Evolutionary conservation across 2,329 filamentous ascomycete genomes (phyloP), one percentile per base, ranked within the genome.

Genomic region (Chaetomium sp.): DNA sequence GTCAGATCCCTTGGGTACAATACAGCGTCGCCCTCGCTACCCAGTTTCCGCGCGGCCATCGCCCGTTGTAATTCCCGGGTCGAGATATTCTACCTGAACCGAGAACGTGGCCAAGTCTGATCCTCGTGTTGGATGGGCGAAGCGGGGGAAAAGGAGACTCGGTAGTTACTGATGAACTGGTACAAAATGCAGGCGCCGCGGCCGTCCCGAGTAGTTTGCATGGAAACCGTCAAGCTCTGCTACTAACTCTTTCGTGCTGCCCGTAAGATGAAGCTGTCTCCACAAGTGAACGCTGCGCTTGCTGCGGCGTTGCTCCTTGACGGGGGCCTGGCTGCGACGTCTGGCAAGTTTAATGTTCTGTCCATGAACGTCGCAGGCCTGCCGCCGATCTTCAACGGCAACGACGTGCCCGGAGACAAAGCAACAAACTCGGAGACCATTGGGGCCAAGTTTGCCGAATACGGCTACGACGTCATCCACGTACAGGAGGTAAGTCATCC

Each of bases 391-490:
- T 72, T 90, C 55, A 84, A 89, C 66, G 74, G 73, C 70, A 90
- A 89, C 72, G 85, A 82, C 4, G 82, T 88, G 1, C 81, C 85
- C 1, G 87, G 87, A 25, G 83, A 88, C 74, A 89, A 89, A 76
- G 76, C 78, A 0, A 79, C 78, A 7, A 89, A 89, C 74, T 79
- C 86, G 1, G 77, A 77, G 10, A 74, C 76, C 31, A 88, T 90
- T 57, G 87, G 87, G 0, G 72, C 78, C 4, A 78, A 82, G 60
- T 85, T 90, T 69, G 77, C 83, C 5, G 68, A 83, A 71, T 83
- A 87, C 64, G 80, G 76, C 63, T 87, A 85, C 75, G 85, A 87
- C 68, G 76, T 90, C 31, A 85, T 90, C 72, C 81, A 90, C 68
- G 77, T 88, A 16, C 88, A 90, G 73, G 88, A 90, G 78, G 82